Evolutionary conservation across 768 basidiomycete genomes (phyloP).

Genomic region (Amanita inopinata): DNA sequence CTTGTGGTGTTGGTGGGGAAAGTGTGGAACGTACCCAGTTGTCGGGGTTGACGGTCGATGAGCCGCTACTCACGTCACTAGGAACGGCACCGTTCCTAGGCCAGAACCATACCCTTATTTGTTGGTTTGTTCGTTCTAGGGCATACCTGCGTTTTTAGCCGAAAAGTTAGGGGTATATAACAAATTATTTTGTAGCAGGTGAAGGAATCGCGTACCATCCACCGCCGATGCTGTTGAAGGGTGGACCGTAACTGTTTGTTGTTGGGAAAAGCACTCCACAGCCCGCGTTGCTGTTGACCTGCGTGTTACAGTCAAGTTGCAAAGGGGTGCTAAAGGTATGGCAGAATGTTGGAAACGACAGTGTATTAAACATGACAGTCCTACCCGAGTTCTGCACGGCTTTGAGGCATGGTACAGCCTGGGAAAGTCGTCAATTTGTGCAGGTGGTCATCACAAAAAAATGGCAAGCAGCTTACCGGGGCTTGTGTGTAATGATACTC

Average conservation of each 20-base stretch:
- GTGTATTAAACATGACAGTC: constrained; percentile 5
- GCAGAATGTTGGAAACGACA: neutral
- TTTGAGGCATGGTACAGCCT: constrained; percentile 38
- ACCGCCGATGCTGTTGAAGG: constrained; percentile 49
- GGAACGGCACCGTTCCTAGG: constrained; percentile 32
- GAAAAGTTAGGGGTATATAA: neutral
- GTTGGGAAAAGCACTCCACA: constrained; percentile 35
- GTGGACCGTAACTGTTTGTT: constrained; percentile 37
- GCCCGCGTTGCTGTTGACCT: constrained; percentile 36
- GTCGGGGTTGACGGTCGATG: constrained; percentile 24
- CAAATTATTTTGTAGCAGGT: constrained; percentile 3
- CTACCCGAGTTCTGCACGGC: constrained; percentile 30
- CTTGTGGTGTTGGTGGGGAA: too few species aligned
- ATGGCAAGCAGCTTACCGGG: constrained; percentile 23
- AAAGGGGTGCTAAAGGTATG: constrained; percentile 18
- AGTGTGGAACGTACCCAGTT: constrained; percentile 28
- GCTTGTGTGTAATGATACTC: constrained; percentile 46
- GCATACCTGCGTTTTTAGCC: constrained; percentile 41
- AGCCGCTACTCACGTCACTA: constrained; percentile 26
- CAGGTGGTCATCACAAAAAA: neutral
- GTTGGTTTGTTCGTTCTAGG: constrained; percentile 36
- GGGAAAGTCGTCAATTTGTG: neutral
- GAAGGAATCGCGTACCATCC: constrained; percentile 35
- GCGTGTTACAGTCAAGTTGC: constrained; percentile 33
- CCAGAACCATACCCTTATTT: constrained; percentile 62